Base-by-base conservation (phyloP, 1,284 basidiomycete species). In the Mycosarcoma maydis region DNA sequence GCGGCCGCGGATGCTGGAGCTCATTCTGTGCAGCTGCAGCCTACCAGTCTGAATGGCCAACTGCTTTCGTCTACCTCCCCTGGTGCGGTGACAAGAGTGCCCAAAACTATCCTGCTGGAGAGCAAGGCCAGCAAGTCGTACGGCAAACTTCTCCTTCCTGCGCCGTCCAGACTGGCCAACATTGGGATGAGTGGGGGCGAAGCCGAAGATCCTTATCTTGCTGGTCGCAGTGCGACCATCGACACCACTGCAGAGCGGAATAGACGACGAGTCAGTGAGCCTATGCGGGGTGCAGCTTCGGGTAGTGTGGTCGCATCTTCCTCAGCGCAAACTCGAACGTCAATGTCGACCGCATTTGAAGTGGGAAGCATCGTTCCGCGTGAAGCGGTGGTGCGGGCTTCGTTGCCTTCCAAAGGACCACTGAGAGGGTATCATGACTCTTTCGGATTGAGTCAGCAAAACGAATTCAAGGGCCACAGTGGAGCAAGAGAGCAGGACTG, bases 341-440 rank as follows among this genome's bases (percentile, higher is more conserved):
- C 45, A 4, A 7, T 33, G 5, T 22, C 29, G 10, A 67, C 64
- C 3, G 37, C 49, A 4, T 67, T 67, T 19, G 48, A 67, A 26
- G 65, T 68, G 14, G 65, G 65, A 2, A 48, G 39, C 32, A 62
- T 68, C 22, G 54, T 68, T 0, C 42, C 58, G 1, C 39, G 58
- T 4, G 16, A 38, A 13, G 58, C 58, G 16, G 49, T 60, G 5
- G 52, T 43, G 11, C 24, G 47, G 7, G 46, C 48, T 8, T 23
- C n/a, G 8, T n/a, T 50, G 36, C 47, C 43, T 1, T 16, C 29
- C 1, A 24, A 11, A 9, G 30, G 41, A 13, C 33, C 29, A 14
- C 26, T 51, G 30, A 49, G 26, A 4, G 44, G 48, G 0, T 62
- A 55, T 20, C 56, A 62, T 20, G 48, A 48, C 10, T 32, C 43